Conservation (phyloP, 225 moss, liverwort and hornwort species). For the Pseudisothecium myosuroides region DNA sequence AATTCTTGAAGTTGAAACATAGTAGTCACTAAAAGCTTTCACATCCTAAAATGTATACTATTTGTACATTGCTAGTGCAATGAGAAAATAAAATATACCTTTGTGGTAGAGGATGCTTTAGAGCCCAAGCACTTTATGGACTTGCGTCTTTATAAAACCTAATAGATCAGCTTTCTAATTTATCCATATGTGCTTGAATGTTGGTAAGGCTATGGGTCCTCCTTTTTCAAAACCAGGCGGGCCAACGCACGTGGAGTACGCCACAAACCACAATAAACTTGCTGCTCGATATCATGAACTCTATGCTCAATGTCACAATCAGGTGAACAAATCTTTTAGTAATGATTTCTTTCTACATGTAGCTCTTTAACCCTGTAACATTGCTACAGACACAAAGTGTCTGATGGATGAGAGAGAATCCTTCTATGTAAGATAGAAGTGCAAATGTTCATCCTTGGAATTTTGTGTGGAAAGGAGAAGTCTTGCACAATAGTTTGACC, state of each 20-base stretch:
- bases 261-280: conserved; percentile 6
- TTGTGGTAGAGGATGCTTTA: accelerated
- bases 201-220: background rate
- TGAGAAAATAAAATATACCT: background rate
- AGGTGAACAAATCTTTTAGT: background rate
- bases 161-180: background rate
- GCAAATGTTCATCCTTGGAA: accelerated
- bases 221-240: background rate
- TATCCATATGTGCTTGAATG: background rate
- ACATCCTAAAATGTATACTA: background rate
- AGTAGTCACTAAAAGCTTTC: background rate
- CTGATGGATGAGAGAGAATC: background rate
- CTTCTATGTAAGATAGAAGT: background rate
- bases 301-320: conserved; percentile 15
- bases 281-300: conserved; percentile 22
- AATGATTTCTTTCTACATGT: background rate
- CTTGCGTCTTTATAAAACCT: accelerated
- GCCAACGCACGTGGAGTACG: conserved; percentile 3
- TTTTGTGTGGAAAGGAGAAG: accelerated
- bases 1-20: background rate
- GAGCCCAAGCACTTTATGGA: accelerated
- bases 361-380: background rate
- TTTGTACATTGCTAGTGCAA: background rate
- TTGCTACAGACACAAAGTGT: accelerated
- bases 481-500: background rate